Conservation (phyloP, 768 basidiomycete genomes). For the Podaxis sp. region DNA sequence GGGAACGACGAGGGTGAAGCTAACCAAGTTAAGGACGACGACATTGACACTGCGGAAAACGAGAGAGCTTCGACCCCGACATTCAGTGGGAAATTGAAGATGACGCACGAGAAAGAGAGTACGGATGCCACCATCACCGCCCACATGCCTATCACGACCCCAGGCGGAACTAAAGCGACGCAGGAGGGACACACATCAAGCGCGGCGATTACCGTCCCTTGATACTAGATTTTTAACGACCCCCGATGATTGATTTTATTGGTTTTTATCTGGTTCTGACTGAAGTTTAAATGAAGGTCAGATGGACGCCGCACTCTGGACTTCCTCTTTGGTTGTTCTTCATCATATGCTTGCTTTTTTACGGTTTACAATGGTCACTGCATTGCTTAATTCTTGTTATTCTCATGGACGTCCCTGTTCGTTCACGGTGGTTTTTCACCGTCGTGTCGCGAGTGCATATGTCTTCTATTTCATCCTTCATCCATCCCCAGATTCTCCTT, state of each 20-base stretch:
- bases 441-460: too few species aligned
- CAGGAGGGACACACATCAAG: constrained; percentile 2
- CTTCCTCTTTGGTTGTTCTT: background rate
- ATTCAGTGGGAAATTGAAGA: constrained; percentile 11
- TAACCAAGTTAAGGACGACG: background rate
- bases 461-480: too few species aligned
- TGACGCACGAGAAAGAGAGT: constrained; percentile 18
- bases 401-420: too few species aligned
- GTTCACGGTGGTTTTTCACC: too few species aligned
- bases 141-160: background rate
- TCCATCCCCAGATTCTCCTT: too few species aligned
- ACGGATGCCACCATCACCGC: constrained; percentile 22
- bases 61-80: constrained; percentile 19
- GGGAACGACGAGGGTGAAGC: constrained; percentile 1
- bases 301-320: background rate
- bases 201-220: constrained; percentile 1
- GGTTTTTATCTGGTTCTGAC: background rate
- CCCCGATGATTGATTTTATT: background rate
- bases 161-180: background rate
- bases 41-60: background rate
- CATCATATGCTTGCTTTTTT: background rate
- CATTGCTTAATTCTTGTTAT: too few species aligned
- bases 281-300: background rate
- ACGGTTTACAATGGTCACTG: background rate
- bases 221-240: background rate